A percentile compares a stretch with the other conserved stretches of the same genome.
Conservation (phyloP, 2,329 filamentous ascomycete genomes). For the Akanthomyces dipterigenus region DNA sequence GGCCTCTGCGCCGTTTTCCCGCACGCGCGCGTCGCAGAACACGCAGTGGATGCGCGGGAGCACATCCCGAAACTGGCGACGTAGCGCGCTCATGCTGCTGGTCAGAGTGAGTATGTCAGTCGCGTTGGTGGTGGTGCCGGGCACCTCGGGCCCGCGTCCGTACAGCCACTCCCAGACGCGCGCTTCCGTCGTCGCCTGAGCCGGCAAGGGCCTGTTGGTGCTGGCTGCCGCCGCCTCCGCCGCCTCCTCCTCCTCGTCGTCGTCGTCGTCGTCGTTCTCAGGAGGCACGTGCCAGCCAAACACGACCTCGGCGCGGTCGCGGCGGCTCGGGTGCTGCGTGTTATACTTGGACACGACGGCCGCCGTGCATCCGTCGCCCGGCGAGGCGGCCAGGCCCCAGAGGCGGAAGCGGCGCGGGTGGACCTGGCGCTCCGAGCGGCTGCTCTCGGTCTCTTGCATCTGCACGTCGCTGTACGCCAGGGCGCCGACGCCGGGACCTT, state of each 20-base stretch:
- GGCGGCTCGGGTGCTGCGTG: constrained; percentile 41
- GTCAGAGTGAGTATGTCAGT: neutral
- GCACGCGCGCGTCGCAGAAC: constrained; percentile 37
- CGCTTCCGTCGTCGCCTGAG: constrained; percentile 45
- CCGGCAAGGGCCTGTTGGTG: neutral
- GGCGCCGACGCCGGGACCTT: constrained; percentile 14
- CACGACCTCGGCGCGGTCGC: constrained; percentile 29
- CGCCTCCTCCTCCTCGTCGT: neutral
- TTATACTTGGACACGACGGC: constrained; percentile 43
- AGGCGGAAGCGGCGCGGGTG: constrained; percentile 44
- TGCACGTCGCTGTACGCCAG: constrained; percentile 16
- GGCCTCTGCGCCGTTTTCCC: constrained; percentile 27
- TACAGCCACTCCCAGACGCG: constrained; percentile 54
- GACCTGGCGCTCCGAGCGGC: constrained; percentile 31
- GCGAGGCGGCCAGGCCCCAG: constrained; percentile 46
- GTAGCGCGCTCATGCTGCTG: constrained; percentile 19
- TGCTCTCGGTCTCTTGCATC: constrained; percentile 22
- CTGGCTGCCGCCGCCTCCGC: neutral
- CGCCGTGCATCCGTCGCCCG: constrained; percentile 44
- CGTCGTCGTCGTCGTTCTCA: constrained; percentile 9
- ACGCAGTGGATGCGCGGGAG: constrained; percentile 35
- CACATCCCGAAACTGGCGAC: constrained; percentile 32
- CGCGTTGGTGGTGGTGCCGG: constrained; percentile 22
- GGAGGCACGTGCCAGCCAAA: constrained; percentile 27
- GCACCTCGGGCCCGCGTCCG: constrained; percentile 40